phyloP scores from a whole-genome alignment of 2,329 filamentous ascomycete genomes.

The Calonectria hongkongensis region DNA sequence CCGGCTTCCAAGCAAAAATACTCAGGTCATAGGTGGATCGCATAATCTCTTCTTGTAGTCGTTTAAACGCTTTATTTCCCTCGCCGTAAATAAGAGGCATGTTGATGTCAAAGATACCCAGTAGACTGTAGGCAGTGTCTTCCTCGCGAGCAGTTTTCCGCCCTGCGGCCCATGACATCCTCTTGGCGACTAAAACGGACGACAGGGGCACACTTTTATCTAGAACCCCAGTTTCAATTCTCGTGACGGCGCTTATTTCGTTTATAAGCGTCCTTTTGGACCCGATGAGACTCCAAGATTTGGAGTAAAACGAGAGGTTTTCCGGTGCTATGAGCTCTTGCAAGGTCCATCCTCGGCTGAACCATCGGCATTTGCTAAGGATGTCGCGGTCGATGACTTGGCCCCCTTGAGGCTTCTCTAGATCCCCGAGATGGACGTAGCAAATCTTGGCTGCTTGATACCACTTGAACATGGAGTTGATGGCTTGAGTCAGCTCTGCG shows the following conservation, averaged over 20 bases:
- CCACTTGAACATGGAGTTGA: conserved; percentile 52
- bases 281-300: conserved; percentile 1
- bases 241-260: conserved; percentile 19
- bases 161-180: conserved; percentile 22
- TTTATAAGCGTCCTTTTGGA: conserved; percentile 21
- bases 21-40: conserved; percentile 32
- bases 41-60: conserved; percentile 31
- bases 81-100: conserved; percentile 29
- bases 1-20: conserved; percentile 33
- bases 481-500: conserved; percentile 54
- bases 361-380: conserved; percentile 20
- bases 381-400: background rate
- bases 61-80: conserved; percentile 24
- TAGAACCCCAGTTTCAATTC: conserved; percentile 14
- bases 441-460: conserved; percentile 51
- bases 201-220: conserved; percentile 18
- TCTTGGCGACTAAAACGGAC: conserved; percentile 17
- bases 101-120: conserved; percentile 26
- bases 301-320: conserved; percentile 4
- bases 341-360: conserved; percentile 16
- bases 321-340: conserved; percentile 22
- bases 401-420: conserved; percentile 36
- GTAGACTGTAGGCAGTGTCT: conserved; percentile 11
- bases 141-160: conserved; percentile 15
- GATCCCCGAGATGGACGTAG: conserved; percentile 47